These are phyloP conservation scores for Amanita phalloides DNA, from an alignment of 768 basidiomycete genomes.

Conservation along the genomic window DNA sequence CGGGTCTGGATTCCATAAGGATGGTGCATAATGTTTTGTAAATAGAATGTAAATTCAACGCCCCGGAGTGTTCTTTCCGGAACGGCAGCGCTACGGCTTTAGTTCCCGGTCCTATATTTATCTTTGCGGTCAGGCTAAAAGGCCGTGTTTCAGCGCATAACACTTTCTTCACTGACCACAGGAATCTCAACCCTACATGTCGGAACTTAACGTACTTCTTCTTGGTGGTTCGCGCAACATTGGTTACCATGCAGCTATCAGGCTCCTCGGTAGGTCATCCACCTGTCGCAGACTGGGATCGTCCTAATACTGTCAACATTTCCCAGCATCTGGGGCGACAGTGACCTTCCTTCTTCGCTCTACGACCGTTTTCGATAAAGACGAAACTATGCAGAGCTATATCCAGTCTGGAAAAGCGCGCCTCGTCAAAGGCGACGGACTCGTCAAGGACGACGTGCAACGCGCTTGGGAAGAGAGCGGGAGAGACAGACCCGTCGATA, in stretches of 20 bases:
- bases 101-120: too few species aligned
- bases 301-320: not conserved
- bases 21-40: too few species aligned
- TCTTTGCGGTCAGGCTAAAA: too few species aligned
- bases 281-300: not conserved
- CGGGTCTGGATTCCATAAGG: too few species aligned
- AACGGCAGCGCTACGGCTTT: too few species aligned
- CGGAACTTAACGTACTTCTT: conserved; percentile 26
- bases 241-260: conserved; percentile 36
- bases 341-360: conserved; percentile 57
- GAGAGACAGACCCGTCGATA: conserved; percentile 30
- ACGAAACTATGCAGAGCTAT: conserved; percentile 40
- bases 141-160: too few species aligned
- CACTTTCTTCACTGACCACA: too few species aligned
- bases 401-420: conserved; percentile 39
- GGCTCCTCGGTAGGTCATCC: conserved; percentile 30
- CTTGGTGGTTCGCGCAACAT: conserved; percentile 50
- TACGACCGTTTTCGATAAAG: conserved; percentile 38
- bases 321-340: conserved; percentile 44
- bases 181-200: not conserved
- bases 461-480: conserved; percentile 39
- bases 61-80: too few species aligned
- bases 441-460: conserved; percentile 38
- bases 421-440: conserved; percentile 52
- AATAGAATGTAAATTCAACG: too few species aligned